Evolutionary conservation across 331 rosid species (phyloP).

Genomic region (Phaseolus coccineus): DNA sequence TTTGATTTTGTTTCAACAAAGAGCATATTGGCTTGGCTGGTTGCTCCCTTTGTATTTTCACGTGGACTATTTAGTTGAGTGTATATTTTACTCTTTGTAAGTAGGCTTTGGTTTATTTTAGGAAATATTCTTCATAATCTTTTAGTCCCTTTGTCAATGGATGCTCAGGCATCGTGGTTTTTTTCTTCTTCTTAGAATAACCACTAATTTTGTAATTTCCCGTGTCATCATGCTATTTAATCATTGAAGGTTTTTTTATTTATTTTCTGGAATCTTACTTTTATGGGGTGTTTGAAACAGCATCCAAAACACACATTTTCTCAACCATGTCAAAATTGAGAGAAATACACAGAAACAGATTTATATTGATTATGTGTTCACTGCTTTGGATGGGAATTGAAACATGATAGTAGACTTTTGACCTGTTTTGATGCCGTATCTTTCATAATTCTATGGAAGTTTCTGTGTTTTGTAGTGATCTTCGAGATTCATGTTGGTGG

Average conservation of each 20-base stretch:
- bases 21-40: conserved; percentile 31
- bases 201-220: conserved; percentile 12
- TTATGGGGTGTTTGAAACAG: not conserved
- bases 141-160: conserved; percentile 16
- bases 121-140: not conserved
- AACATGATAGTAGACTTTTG: not conserved
- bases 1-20: conserved; percentile 21
- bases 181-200: not conserved
- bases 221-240: conserved; percentile 28
- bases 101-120: conserved; percentile 23
- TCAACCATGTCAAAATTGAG: not conserved
- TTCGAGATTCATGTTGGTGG: conserved; percentile 36
- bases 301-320: not conserved
- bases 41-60: conserved; percentile 35
- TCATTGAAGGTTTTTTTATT: not conserved
- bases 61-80: conserved; percentile 9
- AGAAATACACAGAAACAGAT: not conserved
- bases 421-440: conserved; percentile 26
- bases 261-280: not conserved
- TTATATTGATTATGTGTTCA: not conserved
- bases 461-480: conserved; percentile 44
- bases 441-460: conserved; percentile 34
- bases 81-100: conserved; percentile 24
- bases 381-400: not conserved
- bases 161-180: not conserved